phyloP scores from a whole-genome alignment of 2,329 filamentous ascomycete species.

The Phialocephala subalpina region DNA sequence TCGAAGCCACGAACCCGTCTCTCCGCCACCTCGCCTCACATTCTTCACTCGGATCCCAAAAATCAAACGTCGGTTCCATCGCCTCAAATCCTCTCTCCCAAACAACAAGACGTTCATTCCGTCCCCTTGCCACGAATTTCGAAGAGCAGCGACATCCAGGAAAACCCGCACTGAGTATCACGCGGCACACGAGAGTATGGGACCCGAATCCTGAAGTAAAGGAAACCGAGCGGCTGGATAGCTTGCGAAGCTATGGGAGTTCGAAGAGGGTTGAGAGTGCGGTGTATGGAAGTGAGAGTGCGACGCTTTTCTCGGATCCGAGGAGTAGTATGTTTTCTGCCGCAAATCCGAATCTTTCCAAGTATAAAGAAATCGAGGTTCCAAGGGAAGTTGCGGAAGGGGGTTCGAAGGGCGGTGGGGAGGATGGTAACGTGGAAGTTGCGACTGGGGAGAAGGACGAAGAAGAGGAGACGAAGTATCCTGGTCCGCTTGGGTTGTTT shows the following conservation, averaged over 20 bases:
- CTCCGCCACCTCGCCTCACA: conserved; percentile 33
- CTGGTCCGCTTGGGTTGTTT: conserved; percentile 33
- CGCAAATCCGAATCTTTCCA: neutral
- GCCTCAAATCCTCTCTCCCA: conserved; percentile 1
- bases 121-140: conserved; percentile 22
- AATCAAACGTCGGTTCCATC: neutral
- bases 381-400: neutral
- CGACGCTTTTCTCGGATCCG: neutral
- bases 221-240: neutral
- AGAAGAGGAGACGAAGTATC: conserved; percentile 34
- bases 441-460: neutral
- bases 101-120: neutral
- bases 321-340: neutral
- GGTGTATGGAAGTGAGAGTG: conserved; percentile 15
- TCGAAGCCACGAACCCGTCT: conserved; percentile 28
- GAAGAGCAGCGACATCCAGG: conserved; percentile 31
- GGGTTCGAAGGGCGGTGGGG: neutral
- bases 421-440: neutral
- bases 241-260: neutral
- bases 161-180: conserved; percentile 24
- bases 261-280: neutral
- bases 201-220: conserved; percentile 26
- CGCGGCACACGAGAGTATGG: conserved; percentile 22
- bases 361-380: conserved; percentile 11
- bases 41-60: conserved; percentile 24